Evolutionary conservation across 257 asterid genomes (phyloP).

Genomic region (Nicotiana sylvestris): DNA sequence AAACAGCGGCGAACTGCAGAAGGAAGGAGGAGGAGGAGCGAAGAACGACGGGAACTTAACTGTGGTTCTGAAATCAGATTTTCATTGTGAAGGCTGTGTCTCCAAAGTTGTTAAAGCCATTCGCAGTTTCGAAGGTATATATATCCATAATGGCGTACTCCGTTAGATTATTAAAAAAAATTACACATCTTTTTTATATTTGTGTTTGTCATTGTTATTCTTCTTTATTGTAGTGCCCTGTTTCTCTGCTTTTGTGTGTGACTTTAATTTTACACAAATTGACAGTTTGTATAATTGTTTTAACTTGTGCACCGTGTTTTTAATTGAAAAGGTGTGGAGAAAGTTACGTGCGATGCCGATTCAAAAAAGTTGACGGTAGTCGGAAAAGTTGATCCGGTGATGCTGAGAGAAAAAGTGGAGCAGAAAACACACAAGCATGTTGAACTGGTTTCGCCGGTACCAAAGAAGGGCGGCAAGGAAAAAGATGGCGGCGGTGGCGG

Average conservation of each 20-base stretch:
- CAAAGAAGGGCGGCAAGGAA: constrained; percentile 28
- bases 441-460: constrained; percentile 55
- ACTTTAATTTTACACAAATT: not conserved
- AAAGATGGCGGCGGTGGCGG: not conserved
- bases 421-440: constrained; percentile 56
- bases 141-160: not conserved
- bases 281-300: not conserved
- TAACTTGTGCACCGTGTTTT: not conserved
- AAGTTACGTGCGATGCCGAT: constrained; percentile 37
- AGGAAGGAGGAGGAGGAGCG: not conserved
- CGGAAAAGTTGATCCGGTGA: constrained; percentile 67
- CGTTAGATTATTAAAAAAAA: not conserved
- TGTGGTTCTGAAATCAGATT: constrained; percentile 59
- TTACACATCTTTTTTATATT: not conserved
- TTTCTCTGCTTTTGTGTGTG: not conserved
- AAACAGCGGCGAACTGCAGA: not conserved
- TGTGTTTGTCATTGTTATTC: not conserved
- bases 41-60: constrained; percentile 12
- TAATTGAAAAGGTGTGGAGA: constrained; percentile 32
- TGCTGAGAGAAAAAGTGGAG: constrained; percentile 59
- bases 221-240: not conserved
- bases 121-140: constrained; percentile 56
- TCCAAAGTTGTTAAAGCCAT: constrained; percentile 49
- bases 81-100: constrained; percentile 90
- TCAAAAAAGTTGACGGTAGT: constrained; percentile 54